Evolutionary conservation across 257 asterid species (phyloP).

Genomic region (Nicotiana tomentosiformis): DNA sequence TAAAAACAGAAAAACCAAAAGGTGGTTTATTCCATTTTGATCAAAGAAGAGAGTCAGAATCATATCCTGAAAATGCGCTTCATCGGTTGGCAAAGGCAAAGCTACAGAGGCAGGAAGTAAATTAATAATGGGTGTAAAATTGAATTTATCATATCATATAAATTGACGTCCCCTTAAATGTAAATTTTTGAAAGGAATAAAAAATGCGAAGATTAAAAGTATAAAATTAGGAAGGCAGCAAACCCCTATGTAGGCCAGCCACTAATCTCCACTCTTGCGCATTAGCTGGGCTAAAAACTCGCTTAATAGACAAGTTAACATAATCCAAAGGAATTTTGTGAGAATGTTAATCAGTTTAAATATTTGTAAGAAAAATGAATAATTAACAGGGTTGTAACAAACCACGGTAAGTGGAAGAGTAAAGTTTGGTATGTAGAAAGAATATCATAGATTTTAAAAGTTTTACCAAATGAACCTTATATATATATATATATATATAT

Average conservation of each 20-base stretch:
- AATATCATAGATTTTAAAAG: no score
- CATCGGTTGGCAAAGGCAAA: neutral
- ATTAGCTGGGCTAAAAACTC: neutral
- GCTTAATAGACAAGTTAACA: neutral
- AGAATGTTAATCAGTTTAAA: no score
- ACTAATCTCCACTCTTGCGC: no score
- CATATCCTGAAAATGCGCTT: neutral
- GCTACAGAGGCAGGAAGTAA: neutral
- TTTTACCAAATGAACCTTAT: no score
- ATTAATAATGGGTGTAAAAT: neutral
- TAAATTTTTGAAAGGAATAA: neutral
- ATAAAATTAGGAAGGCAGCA: neutral
- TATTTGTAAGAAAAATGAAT: no score
- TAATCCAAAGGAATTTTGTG: no score
- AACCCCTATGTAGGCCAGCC: no score
- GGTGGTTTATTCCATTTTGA: neutral
- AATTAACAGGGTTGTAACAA: no score
- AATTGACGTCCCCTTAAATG: neutral
- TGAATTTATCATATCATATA: neutral
- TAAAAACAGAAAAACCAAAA: neutral
- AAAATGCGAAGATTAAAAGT: neutral
- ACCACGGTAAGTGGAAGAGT: no score
- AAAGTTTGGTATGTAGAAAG: no score
- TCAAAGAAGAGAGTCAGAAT: neutral
- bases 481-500: no score